These are phyloP conservation scores for Penicillium carneum DNA, from an alignment of 2,329 filamentous ascomycete genomes.

Conservation along the genomic window DNA sequence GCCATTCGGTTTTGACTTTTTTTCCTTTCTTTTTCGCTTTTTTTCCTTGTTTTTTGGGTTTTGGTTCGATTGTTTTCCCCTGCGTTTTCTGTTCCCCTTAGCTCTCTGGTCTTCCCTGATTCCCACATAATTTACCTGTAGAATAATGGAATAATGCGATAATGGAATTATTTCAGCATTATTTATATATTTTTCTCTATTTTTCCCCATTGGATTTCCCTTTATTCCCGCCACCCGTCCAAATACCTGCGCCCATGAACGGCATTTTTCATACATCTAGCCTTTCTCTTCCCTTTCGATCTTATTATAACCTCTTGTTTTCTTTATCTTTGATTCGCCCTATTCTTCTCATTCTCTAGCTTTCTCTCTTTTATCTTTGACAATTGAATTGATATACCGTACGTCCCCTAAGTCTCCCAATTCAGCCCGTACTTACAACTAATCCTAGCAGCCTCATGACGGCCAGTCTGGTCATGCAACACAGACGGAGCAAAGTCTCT, in stretches of 20 bases:
- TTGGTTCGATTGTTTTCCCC: constrained; percentile 18
- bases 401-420: constrained; percentile 15
- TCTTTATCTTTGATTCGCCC: constrained; percentile 4
- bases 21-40: not conserved
- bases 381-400: not conserved
- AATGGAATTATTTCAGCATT: not conserved
- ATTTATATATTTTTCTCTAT: too few species aligned
- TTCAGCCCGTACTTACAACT: constrained; percentile 19
- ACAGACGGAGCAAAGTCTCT: constrained; percentile 46
- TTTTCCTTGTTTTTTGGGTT: constrained; percentile 1
- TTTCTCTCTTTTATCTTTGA: not conserved
- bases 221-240: not conserved
- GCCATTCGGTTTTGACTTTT: constrained; percentile 24
- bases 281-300: constrained; percentile 5
- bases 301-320: not conserved
- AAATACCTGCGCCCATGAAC: constrained; percentile 26
- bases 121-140: not conserved
- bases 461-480: constrained; percentile 48
- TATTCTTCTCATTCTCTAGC: not conserved
- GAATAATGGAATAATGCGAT: not conserved
- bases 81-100: constrained; percentile 20
- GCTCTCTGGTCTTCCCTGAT: not conserved
- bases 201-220: not conserved
- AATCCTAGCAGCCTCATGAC: constrained; percentile 41
- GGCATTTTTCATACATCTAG: constrained; percentile 23